phyloP scores from a whole-genome alignment of 2,329 filamentous ascomycete genomes.

The Fusarium annulatum region DNA sequence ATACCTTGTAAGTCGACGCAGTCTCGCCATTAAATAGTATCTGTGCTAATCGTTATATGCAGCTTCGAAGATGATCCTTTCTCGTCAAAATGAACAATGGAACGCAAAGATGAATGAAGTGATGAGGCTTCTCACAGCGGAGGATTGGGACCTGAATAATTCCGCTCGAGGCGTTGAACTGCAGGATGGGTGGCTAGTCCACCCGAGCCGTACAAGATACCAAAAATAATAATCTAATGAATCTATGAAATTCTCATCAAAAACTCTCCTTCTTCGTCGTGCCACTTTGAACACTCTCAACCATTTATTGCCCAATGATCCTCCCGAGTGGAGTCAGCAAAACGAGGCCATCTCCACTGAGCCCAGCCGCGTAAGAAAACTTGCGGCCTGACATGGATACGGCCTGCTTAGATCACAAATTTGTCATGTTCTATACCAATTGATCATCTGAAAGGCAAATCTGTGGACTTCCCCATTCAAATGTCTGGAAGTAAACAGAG shows the following conservation, averaged over 20 bases:
- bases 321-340: neutral
- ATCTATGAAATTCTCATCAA: fast-evolving
- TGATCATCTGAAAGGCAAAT: fast-evolving
- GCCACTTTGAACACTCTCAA: fast-evolving
- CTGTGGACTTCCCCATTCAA: neutral
- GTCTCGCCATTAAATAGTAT: neutral
- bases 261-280: fast-evolving
- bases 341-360: constrained; percentile 30
- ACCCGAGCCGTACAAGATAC: neutral
- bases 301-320: neutral
- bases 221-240: neutral
- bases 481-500: neutral
- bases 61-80: constrained; percentile 10
- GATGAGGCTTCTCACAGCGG: neutral
- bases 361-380: constrained; percentile 15
- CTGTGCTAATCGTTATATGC: fast-evolving
- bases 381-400: constrained; percentile 7
- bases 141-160: neutral
- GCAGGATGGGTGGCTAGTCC: neutral
- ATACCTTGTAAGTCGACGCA: constrained; percentile 13
- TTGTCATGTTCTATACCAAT: neutral
- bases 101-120: fast-evolving
- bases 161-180: constrained; percentile 3
- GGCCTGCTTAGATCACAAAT: neutral
- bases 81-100: neutral